Base-by-base conservation (phyloP, 1,284 basidiomycete genomes). In the Cerioporus squamosus region DNA sequence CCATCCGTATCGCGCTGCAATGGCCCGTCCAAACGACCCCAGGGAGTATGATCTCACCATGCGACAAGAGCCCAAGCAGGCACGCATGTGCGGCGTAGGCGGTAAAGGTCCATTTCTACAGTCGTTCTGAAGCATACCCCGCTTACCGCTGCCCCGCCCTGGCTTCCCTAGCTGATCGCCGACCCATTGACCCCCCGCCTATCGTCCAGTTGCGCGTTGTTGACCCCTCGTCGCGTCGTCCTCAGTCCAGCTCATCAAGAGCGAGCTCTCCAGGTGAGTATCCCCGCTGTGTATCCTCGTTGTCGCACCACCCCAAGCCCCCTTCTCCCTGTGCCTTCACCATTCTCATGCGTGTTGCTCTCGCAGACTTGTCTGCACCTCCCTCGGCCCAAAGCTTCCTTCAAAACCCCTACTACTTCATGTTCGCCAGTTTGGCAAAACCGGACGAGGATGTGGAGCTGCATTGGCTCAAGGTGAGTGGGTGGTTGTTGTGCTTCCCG, bases 171-270 rank as follows among this genome's bases (percentile, higher is more conserved):
- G 94, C 94, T 59, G 93, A 98, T 79, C 84, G 95, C 39, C 83
- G 96, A 29, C 95, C 96, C 2, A 94, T 98, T 70, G 95, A 98
- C 79, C 96, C 97, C 0, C 94, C 95, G 0, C 96, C 96, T 14
- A 96, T 98, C 72, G 88, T 98, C n/a, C 94, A 97, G 74, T 85
- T 98, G 7, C 88, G 91, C 53, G 93, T 98, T 55, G 82, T 93
- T 65, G 91, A 93, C 74, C 86, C 83, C 8, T 73, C 83, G n/a
- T 76, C 80, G 40, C 79, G 75, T 38, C 66, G 66, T 38, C 65
- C 63, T 33, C 63, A 64, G 44, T 58, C 64, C 24, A 60, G 60
- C 49, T 62, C 66, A 29, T 68, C 67, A 8, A 60, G 70, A n/a
- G 63, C 69, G 1, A 72, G 70, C 45, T 72, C 72, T 0, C 72